Evolutionary conservation across 2,329 filamentous ascomycete genomes (phyloP).

Genomic region (Talaromyces sp.): DNA sequence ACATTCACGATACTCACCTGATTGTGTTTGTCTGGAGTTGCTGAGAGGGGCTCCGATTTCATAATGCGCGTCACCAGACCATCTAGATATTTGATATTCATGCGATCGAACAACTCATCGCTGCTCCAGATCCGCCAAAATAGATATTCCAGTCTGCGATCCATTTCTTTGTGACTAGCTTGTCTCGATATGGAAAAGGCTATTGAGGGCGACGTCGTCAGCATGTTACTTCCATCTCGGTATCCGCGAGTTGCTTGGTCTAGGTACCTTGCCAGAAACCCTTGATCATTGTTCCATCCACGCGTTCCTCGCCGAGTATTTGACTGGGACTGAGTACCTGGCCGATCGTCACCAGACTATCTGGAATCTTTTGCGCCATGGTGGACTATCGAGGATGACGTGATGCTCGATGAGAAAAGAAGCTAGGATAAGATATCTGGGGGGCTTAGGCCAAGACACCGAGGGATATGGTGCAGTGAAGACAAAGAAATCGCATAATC

Average conservation of each 20-base stretch:
- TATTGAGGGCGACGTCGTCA: slow-evolving; percentile 23
- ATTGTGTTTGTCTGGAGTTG: not conserved
- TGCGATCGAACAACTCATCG: slow-evolving; percentile 36
- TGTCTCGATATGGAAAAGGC: slow-evolving; percentile 52
- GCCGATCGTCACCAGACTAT: slow-evolving; percentile 47
- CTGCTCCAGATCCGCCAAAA: slow-evolving; percentile 58
- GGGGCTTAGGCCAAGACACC: too few relatives aligned
- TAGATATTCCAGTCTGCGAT: slow-evolving; percentile 53
- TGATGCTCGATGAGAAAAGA: not conserved
- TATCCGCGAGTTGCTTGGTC: slow-evolving; percentile 6
- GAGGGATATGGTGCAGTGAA: too few relatives aligned
- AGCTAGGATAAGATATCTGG: not conserved
- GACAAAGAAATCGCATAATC: not conserved
- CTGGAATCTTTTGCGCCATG: slow-evolving; percentile 45
- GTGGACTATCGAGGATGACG: not conserved
- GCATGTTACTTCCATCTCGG: not conserved
- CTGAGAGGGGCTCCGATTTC: slow-evolving; percentile 21
- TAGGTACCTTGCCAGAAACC: slow-evolving; percentile 54
- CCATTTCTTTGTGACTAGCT: slow-evolving; percentile 44
- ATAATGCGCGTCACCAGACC: slow-evolving; percentile 49
- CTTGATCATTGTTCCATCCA: slow-evolving; percentile 46
- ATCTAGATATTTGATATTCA: slow-evolving; percentile 46
- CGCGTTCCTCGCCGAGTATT: slow-evolving; percentile 38
- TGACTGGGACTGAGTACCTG: slow-evolving; percentile 38
- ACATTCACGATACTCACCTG: not conserved